A percentile compares a stretch with the other conserved stretches of the same genome.
These are phyloP conservation scores for Paraglomus occultum DNA, from an alignment of 192 early-diverging fungal species.

Conservation along the genomic window DNA sequence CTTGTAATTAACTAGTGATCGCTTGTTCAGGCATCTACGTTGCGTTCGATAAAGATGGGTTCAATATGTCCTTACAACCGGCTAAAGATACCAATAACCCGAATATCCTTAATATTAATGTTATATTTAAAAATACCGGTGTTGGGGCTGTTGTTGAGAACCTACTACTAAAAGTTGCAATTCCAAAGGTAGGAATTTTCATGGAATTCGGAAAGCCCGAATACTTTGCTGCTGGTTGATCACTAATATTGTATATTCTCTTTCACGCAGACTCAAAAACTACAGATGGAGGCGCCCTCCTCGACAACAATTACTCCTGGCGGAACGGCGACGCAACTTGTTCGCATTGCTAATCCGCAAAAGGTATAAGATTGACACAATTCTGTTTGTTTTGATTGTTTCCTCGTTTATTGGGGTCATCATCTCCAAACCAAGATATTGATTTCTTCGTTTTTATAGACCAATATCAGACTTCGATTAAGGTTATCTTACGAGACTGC, in stretches of 20 bases:
- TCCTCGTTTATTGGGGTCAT: not conserved
- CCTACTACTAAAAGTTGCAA: constrained; percentile 87
- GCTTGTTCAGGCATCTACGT: constrained; percentile 42
- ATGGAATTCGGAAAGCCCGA: not conserved
- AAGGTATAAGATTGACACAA: constrained; percentile 37
- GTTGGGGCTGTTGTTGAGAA: constrained; percentile 55
- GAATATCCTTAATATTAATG: constrained; percentile 61
- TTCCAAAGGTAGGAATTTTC: constrained; percentile 61
- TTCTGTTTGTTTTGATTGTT: not conserved
- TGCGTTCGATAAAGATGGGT: constrained; percentile 77
- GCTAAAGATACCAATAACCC: constrained; percentile 61
- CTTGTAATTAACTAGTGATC: constrained; percentile 26
- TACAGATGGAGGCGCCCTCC: constrained; percentile 82
- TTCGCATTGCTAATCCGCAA: constrained; percentile 87
- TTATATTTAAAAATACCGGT: constrained; percentile 66
- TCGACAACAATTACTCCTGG: constrained; percentile 61
- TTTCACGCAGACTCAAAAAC: constrained; percentile 60
- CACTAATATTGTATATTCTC: constrained; percentile 2
- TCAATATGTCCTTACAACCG: constrained; percentile 73
- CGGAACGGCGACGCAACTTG: constrained; percentile 66
- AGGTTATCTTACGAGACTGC: constrained; percentile 51
- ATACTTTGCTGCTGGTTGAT: not conserved
- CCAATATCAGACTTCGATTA: constrained; percentile 54
- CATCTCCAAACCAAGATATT: not conserved
- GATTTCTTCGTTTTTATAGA: constrained; percentile 32